Evolutionary conservation across 2,329 filamentous ascomycete species (phyloP).

Genomic region (Fusarium virguliforme): DNA sequence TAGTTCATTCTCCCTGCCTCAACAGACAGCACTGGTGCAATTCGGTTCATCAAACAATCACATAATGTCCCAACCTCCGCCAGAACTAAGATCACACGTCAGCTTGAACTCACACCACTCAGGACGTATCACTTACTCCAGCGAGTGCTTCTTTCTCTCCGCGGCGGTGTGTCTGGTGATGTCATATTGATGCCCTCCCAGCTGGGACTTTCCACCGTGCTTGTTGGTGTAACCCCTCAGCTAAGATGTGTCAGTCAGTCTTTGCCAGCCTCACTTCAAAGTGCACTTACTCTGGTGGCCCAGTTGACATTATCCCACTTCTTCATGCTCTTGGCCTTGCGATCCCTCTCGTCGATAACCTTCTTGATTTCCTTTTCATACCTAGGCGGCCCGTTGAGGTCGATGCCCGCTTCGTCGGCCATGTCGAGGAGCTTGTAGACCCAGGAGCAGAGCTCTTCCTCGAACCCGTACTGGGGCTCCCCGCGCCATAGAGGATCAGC

Average conservation of each 20-base stretch:
- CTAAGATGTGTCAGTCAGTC: background rate
- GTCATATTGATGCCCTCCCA: conserved; percentile 26
- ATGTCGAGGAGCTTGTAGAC: conserved; percentile 37
- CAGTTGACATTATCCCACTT: conserved; percentile 29
- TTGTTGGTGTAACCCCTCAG: background rate
- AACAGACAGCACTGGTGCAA: background rate
- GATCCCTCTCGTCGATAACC: background rate
- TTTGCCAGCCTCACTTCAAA: background rate
- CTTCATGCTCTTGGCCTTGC: conserved; percentile 16
- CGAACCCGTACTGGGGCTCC: background rate
- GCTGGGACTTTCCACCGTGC: background rate
- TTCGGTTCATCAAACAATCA: background rate
- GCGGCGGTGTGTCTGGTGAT: conserved; percentile 21
- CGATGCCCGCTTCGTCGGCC: conserved; percentile 29
- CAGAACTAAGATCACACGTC: background rate
- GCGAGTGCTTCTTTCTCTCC: conserved; percentile 9
- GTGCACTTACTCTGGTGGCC: conserved; percentile 4
- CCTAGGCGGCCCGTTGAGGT: conserved; percentile 6
- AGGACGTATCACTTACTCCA: background rate
- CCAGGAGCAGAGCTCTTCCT: conserved; percentile 28
- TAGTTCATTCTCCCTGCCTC: background rate
- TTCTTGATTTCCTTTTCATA: conserved; percentile 15
- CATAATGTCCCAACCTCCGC: background rate
- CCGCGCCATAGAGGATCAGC: conserved; percentile 30
- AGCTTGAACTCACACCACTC: background rate